Conservation (phyloP, 139 green algal genomes). For the Spirogloea muscicola region DNA sequence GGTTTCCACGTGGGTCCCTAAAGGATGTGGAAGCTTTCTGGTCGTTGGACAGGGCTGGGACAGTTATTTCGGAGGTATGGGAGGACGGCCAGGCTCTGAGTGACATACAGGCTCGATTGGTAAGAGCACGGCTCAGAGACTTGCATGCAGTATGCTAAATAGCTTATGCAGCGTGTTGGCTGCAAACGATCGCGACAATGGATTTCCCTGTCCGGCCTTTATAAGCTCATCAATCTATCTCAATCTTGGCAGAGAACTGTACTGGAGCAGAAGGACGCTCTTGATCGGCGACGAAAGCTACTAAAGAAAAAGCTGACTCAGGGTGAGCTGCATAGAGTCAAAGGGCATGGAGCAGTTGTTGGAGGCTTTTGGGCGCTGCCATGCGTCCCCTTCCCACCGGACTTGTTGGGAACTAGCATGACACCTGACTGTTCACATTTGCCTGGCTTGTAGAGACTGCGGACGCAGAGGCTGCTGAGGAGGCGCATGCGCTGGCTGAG, state of each 20-base stretch:
- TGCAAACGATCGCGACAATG: too few species aligned
- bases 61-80: conserved; percentile 39
- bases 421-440: background rate
- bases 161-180: too few species aligned
- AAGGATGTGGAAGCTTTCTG: background rate
- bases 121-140: too few species aligned
- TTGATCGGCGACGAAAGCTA: conserved; percentile 12
- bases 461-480: conserved; percentile 4
- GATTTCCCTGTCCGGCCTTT: too few species aligned
- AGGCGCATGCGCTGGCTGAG: conserved; percentile 4
- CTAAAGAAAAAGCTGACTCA: background rate
- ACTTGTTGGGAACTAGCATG: too few species aligned
- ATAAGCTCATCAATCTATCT: too few species aligned
- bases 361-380: too few species aligned
- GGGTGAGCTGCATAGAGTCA: background rate
- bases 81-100: conserved; percentile 35
- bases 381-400: too few species aligned
- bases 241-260: conserved; percentile 17
- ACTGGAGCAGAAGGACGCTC: conserved; percentile 14
- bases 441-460: background rate
- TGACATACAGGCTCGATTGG: conserved; percentile 33
- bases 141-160: too few species aligned
- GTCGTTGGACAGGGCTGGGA: conserved; percentile 15
- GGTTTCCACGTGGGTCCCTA: too few species aligned
- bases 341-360: too few species aligned